These are phyloP conservation scores for Daldinia decipiens DNA, from an alignment of 495 filamentous ascomycete species.

Conservation along the genomic window DNA sequence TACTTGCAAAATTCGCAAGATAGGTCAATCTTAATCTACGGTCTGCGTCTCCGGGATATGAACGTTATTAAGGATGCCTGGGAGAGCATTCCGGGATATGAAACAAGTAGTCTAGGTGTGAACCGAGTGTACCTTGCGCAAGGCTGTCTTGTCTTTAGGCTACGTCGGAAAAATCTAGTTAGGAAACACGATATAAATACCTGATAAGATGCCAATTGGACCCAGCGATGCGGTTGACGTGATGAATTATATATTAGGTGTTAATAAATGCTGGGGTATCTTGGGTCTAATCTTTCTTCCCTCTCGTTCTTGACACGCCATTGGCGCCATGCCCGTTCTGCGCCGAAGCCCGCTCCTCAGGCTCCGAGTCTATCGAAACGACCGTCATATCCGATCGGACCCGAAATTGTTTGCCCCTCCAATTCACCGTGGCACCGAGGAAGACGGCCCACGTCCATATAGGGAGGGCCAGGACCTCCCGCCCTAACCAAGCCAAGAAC, in stretches of 20 bases:
- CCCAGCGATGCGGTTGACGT: neutral
- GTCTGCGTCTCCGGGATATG: neutral
- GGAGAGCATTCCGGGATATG: neutral
- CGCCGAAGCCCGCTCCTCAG: slow-evolving; percentile 14
- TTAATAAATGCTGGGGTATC: slow-evolving; percentile 25
- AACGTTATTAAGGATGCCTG: neutral
- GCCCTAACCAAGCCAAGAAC: slow-evolving; percentile 84
- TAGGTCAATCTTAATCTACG: neutral
- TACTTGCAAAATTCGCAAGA: neutral
- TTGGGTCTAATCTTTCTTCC: slow-evolving; percentile 46
- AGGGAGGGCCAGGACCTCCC: slow-evolving; percentile 82
- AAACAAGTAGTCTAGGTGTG: neutral
- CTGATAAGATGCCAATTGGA: neutral
- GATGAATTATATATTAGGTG: slow-evolving; percentile 32
- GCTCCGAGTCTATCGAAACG: slow-evolving; percentile 51
- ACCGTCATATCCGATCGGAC: slow-evolving; percentile 89
- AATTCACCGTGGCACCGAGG: slow-evolving; percentile 83
- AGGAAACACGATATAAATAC: neutral
- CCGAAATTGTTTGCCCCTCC: slow-evolving; percentile 84
- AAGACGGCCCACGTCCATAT: slow-evolving; percentile 90
- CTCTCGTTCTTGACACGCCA: slow-evolving; percentile 15
- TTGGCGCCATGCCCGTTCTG: slow-evolving; percentile 12
- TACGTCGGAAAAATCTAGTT: neutral
- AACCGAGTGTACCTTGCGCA: neutral
- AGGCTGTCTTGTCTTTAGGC: neutral